Conservation (phyloP, 2,329 filamentous ascomycete species). For the Verticillium nubilum region DNA sequence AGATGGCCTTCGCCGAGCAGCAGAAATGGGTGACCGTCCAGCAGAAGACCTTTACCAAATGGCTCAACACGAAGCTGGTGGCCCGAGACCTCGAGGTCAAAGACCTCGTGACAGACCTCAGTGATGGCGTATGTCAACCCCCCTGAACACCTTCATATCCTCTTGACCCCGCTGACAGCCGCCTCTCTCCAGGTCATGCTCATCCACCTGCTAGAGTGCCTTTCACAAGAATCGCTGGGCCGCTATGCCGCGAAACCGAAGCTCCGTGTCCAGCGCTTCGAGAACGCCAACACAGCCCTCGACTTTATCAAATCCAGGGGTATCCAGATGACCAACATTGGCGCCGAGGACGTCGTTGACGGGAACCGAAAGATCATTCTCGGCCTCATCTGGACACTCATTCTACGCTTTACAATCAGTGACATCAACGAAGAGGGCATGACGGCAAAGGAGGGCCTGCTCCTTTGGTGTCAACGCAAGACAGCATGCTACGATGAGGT, state of each 20-base stretch:
- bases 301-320: constrained; percentile 87
- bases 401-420: constrained; percentile 95
- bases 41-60: constrained; percentile 99
- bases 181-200: constrained; percentile 65
- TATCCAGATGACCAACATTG: constrained; percentile 98
- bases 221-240: constrained; percentile 89
- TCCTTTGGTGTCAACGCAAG: constrained; percentile 97
- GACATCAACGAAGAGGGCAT: constrained; percentile 98
- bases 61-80: constrained; percentile 92
- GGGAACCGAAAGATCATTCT: constrained; percentile 97
- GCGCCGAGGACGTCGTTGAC: constrained; percentile 96
- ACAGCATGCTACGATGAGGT: constrained; percentile 98
- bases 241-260: constrained; percentile 96
- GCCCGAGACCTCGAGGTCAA: constrained; percentile 72
- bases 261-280: constrained; percentile 91
- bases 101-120: constrained; percentile 83
- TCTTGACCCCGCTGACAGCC: constrained; percentile 10
- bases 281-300: constrained; percentile 94
- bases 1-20: constrained; percentile 60
- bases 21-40: constrained; percentile 75
- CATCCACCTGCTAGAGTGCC: constrained; percentile 94
- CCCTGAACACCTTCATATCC: background rate
- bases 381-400: constrained; percentile 95
- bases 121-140: constrained; percentile 72
- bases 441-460: constrained; percentile 91